Evolutionary conservation across 2,329 filamentous ascomycete genomes (phyloP).

Genomic region (Diaporthe helianthi): DNA sequence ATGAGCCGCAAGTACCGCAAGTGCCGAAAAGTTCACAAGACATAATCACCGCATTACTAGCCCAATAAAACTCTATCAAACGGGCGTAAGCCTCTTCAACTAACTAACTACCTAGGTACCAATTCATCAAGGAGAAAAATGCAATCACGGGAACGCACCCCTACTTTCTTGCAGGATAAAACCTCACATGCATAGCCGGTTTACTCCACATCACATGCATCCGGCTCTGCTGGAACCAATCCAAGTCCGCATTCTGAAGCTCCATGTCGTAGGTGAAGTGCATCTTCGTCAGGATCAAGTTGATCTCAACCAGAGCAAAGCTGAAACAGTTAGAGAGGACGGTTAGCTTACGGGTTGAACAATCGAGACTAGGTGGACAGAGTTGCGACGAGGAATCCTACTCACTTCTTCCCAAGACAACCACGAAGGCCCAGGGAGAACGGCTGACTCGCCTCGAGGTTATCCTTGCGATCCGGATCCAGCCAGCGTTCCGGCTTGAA

Average conservation of each 20-base stretch:
- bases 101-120: not conserved
- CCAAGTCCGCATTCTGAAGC: not conserved
- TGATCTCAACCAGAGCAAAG: slow-evolving; percentile 15
- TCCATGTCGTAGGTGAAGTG: slow-evolving; percentile 17
- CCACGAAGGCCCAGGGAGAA: slow-evolving; percentile 17
- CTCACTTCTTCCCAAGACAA: slow-evolving; percentile 18
- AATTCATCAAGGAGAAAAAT: not conserved
- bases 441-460: slow-evolving; percentile 22
- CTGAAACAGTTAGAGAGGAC: not conserved
- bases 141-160: not conserved
- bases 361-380: not conserved
- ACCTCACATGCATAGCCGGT: not conserved
- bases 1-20: not conserved
- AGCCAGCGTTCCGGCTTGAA: slow-evolving; percentile 27
- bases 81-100: not conserved
- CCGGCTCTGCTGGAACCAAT: slow-evolving; percentile 13
- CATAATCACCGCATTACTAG: not conserved
- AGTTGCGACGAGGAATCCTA: too few relatives aligned
- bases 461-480: not conserved
- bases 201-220: slow-evolving; percentile 22
- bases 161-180: not conserved
- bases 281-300: slow-evolving; percentile 16
- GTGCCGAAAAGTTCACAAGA: not conserved
- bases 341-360: not conserved
- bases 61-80: not conserved